These are phyloP conservation scores for Trichoderma guizhouense DNA, from an alignment of 2,329 filamentous ascomycete genomes.

Conservation along the genomic window DNA sequence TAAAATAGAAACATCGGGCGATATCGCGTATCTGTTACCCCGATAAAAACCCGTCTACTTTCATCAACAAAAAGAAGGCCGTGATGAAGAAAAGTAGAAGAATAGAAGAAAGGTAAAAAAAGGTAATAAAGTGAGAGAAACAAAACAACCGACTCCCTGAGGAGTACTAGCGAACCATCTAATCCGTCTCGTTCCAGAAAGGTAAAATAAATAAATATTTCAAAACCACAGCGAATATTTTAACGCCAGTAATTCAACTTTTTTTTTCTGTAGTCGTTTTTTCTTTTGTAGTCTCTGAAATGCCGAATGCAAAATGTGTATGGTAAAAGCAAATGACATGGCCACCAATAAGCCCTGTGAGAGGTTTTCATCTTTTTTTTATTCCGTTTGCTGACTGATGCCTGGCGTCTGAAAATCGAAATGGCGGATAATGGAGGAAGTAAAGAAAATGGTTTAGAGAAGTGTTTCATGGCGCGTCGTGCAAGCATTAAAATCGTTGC, in stretches of 20 bases:
- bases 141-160: constrained; percentile 19
- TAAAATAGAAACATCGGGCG: neutral
- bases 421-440: neutral
- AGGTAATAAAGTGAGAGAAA: neutral
- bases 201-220: neutral
- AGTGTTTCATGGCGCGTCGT: constrained; percentile 16
- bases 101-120: neutral
- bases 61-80: neutral
- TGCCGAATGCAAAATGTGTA: neutral
- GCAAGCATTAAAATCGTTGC: constrained; percentile 8
- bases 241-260: neutral
- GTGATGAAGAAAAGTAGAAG: neutral
- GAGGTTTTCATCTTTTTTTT: neutral
- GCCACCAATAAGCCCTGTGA: neutral
- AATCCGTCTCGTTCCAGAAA: constrained; percentile 18
- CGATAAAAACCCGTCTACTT: neutral
- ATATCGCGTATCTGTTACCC: neutral
- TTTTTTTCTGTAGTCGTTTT: neutral
- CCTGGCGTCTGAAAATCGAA: neutral
- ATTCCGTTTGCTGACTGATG: neutral
- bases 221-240: constrained; percentile 1
- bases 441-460: neutral
- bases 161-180: constrained; percentile 22
- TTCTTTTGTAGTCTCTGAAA: neutral
- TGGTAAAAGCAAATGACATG: neutral